phyloP scores from a whole-genome alignment of 108 stramenopile species.

The Skeletonema potamos region DNA sequence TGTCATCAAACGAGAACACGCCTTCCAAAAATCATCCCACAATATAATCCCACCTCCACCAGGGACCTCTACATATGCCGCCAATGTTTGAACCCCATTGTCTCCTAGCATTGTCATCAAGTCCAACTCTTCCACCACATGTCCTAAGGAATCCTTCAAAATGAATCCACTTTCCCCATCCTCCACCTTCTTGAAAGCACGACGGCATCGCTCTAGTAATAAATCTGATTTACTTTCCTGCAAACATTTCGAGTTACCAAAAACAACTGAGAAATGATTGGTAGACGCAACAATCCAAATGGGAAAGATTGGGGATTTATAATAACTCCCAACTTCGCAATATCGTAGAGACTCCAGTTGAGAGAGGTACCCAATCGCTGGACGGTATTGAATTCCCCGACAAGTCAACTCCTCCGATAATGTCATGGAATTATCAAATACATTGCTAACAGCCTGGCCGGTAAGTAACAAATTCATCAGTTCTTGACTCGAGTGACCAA shows the following conservation, averaged over 20 bases:
- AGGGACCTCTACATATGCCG: conserved; percentile 60
- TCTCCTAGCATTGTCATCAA: conserved; percentile 44
- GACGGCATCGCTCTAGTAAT: conserved; percentile 72
- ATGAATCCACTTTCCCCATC: conserved; percentile 78
- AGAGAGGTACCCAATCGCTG: conserved; percentile 81
- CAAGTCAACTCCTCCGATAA: conserved; percentile 67
- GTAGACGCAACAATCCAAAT: conserved; percentile 85
- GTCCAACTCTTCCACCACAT: conserved; percentile 55
- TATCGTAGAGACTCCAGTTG: conserved; percentile 78
- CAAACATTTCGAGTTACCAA: conserved; percentile 63
- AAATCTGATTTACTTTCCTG: conserved; percentile 67
- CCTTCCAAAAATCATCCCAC: conserved; percentile 84
- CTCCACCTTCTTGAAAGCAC: conserved; percentile 74
- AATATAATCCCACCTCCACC: conserved; percentile 76
- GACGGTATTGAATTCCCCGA: conserved; percentile 72
- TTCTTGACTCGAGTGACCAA: conserved; percentile 90
- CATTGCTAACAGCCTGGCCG: conserved; percentile 82
- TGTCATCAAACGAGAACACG: conserved; percentile 52
- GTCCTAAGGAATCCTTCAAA: conserved; percentile 39
- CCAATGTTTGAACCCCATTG: conserved; percentile 49
- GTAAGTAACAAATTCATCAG: conserved; percentile 83
- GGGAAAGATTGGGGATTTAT: conserved; percentile 80
- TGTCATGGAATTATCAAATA: conserved; percentile 79
- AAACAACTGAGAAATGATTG: conserved; percentile 84
- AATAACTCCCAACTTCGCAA: conserved; percentile 81